Conservation (phyloP, 2,329 filamentous ascomycete genomes). For the Fusarium sp. region DNA sequence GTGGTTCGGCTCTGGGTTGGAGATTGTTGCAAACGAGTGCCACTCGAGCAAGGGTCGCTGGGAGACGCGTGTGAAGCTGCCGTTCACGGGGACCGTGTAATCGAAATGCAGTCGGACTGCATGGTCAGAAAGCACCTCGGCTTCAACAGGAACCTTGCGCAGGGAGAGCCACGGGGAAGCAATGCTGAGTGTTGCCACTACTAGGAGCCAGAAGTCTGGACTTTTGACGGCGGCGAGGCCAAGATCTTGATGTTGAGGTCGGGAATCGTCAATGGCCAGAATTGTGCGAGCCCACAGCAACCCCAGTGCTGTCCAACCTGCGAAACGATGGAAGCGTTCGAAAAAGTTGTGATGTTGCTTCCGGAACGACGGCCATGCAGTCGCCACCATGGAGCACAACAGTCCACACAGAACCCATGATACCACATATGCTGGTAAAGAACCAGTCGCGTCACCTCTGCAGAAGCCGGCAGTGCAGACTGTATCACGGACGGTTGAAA, state of each 20-base stretch:
- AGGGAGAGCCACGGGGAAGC: conserved; percentile 78
- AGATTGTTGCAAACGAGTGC: conserved; percentile 80
- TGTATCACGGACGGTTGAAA: conserved; percentile 52
- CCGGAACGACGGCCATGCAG: conserved; percentile 72
- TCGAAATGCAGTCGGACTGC: conserved; percentile 76
- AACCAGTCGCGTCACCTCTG: conserved; percentile 45
- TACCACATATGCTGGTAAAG: conserved; percentile 57
- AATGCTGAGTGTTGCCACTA: conserved; percentile 70
- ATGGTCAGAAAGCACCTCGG: conserved; percentile 75
- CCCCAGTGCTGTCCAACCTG: conserved; percentile 72
- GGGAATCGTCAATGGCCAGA: conserved; percentile 59
- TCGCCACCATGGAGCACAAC: conserved; percentile 66
- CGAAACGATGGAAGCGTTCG: conserved; percentile 76
- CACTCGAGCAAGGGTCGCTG: conserved; percentile 73
- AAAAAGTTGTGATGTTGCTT: conserved; percentile 72
- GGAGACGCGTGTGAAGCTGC: conserved; percentile 63
- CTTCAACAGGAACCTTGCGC: conserved; percentile 70
- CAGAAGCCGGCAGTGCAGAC: conserved; percentile 47
- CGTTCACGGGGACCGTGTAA: conserved; percentile 65
- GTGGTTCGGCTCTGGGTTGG: conserved; percentile 56
- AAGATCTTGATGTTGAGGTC: conserved; percentile 47
- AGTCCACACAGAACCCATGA: conserved; percentile 67
- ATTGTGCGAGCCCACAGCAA: conserved; percentile 73
- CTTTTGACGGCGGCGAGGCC: conserved; percentile 51
- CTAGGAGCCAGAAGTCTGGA: conserved; percentile 72